Percentiles rank a stretch among this genome's conserved stretches.
Evolutionary conservation across 1,284 basidiomycete species (phyloP).

Genomic region (Chalciporus piperatoides): DNA sequence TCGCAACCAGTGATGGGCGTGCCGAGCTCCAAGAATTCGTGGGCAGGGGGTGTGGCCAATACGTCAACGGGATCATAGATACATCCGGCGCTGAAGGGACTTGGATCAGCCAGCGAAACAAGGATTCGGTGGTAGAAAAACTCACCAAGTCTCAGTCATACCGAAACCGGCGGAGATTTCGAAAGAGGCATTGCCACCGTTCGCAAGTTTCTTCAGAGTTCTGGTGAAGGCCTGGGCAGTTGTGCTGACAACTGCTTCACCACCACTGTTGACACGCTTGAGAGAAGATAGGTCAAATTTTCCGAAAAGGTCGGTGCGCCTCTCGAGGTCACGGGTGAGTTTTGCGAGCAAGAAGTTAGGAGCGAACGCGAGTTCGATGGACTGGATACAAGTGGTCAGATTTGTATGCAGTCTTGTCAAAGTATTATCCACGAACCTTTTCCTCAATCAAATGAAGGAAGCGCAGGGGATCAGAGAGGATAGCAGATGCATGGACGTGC

Average conservation of each 20-base stretch:
- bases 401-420: not conserved
- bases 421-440: conserved; percentile 4
- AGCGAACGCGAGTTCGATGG: conserved; percentile 35
- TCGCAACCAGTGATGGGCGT: conserved; percentile 24
- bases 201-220: conserved; percentile 32
- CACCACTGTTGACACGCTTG: conserved; percentile 33
- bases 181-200: conserved; percentile 30
- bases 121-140: not conserved
- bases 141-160: conserved; percentile 43
- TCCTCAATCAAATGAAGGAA: conserved; percentile 30
- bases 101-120: not conserved
- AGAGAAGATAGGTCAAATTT: conserved; percentile 25
- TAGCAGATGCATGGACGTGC: conserved; percentile 32
- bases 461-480: conserved; percentile 28
- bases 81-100: conserved; percentile 34
- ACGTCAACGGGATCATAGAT: conserved; percentile 34
- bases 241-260: conserved; percentile 38
- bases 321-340: conserved; percentile 33
- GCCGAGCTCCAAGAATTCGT: conserved; percentile 33
- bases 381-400: conserved; percentile 6
- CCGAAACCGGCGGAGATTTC: conserved; percentile 41
- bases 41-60: conserved; percentile 13
- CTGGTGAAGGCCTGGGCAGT: conserved; percentile 37
- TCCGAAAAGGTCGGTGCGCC: conserved; percentile 23
- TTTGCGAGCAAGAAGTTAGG: conserved; percentile 45